Evolutionary conservation across 495 filamentous ascomycete species (phyloP), one percentile per base, ranked within the genome.

Genomic region (Hyaloscypha variabilis): DNA sequence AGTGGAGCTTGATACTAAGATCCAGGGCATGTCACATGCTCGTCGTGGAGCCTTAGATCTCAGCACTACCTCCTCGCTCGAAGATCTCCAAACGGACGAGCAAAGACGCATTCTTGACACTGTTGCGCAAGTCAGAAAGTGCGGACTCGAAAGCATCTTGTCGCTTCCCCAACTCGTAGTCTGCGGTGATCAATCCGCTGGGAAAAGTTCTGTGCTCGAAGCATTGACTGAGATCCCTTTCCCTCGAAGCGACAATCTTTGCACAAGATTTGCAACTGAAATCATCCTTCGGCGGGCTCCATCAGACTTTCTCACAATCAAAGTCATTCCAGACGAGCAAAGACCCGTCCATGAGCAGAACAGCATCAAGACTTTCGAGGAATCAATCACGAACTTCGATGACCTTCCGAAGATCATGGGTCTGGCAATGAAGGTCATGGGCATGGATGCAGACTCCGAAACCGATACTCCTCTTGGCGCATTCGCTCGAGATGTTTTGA

Each of bases 121-220:
- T 8, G 64, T 77, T 36, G 74, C 73, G 19, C 62, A 74, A 29
- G 58, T 77, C 42, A 66, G 74, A 23, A 74, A 74, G 63, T 74
- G 71, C 60, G 74, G 73, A 19, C 70, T 87, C 10, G 80, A 87
- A 62, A 75, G 74, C 11, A 78, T 87, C 25, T 78, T 84, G 57
- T 76, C 77, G 13, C 63, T 74, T 25, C 73, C 70, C 34, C 67
- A 72, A 49, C 29, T 72, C 17, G 78, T 88, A 13, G 87, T 89
- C 6, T 87, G 83, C 64, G 85, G 86, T 1, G 80, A 87, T 73
- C 82, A 87, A 64, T 85, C 80, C 0, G 77, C 77, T 42, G 85
- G 85, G 10, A 87, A 87, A 62, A 85, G 83, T 69, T 88, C 86
- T 0, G 86, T 90, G 2, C 78, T 89, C 0, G 87, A 89, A 63